A percentile compares a stretch with the other conserved stretches of the same genome.
These are phyloP conservation scores for Monotropa hypopitys DNA, from an alignment of 179 eudicot genomes.

Conservation along the genomic window DNA sequence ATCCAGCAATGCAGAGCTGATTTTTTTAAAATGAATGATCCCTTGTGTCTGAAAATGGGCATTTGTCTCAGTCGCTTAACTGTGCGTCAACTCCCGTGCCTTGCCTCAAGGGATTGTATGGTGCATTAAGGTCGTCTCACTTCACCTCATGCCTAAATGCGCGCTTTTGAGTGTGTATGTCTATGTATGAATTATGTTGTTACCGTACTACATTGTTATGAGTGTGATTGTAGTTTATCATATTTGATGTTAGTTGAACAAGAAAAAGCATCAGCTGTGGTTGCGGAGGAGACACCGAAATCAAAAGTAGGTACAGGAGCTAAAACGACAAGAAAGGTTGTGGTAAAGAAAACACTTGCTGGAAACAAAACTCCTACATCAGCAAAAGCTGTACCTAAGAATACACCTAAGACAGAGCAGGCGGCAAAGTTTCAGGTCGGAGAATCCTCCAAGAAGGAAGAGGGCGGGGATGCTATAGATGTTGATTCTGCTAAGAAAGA, in stretches of 20 bases:
- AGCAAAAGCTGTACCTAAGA: constrained; percentile 24
- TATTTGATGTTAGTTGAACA: constrained; percentile 25
- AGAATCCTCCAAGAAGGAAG: constrained; percentile 22
- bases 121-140: no score
- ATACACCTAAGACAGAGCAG: constrained; percentile 16
- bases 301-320: constrained; percentile 22
- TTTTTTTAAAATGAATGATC: no score
- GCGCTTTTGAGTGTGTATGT: neutral
- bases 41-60: no score
- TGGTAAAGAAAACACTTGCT: constrained; percentile 31
- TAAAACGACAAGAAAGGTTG: constrained; percentile 21
- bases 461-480: constrained; percentile 13
- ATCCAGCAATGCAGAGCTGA: no score
- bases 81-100: no score
- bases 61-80: no score
- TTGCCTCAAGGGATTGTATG: no score
- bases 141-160: no score
- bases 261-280: constrained; percentile 23
- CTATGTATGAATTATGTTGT: neutral
- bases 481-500: constrained; percentile 9
- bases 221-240: neutral
- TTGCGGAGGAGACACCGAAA: constrained; percentile 21
- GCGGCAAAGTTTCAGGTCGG: constrained; percentile 18
- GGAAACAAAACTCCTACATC: constrained; percentile 36
- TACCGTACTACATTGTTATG: neutral